phyloP scores from a whole-genome alignment of 2,329 filamentous ascomycete genomes.

The Trematosphaeria pertusa region DNA sequence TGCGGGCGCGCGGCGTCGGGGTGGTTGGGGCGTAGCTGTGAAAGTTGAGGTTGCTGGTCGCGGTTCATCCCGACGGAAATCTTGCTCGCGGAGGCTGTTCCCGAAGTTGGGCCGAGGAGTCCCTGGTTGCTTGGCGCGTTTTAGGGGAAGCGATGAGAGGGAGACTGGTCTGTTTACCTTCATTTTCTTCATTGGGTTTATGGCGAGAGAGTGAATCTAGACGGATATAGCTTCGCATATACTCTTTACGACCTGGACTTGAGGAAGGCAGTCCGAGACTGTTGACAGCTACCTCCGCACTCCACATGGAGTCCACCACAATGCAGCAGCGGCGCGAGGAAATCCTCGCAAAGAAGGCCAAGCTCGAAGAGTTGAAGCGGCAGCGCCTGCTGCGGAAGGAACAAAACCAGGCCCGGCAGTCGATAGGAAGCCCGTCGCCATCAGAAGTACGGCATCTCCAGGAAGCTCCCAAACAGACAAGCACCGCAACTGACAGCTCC shows the following conservation, averaged over 20 bases:
- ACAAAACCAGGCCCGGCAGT: constrained; percentile 70
- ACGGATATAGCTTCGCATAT: too few relatives aligned
- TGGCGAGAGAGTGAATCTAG: too few relatives aligned
- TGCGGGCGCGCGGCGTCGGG: constrained; percentile 21
- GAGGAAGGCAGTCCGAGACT: too few relatives aligned
- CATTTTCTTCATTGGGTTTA: too few relatives aligned
- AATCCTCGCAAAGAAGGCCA: constrained; percentile 94
- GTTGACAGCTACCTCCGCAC: constrained; percentile 10
- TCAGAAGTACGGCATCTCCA: constrained; percentile 67
- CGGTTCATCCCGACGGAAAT: constrained; percentile 28
- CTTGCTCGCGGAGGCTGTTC: constrained; percentile 17
- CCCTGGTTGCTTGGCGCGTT: constrained; percentile 38
- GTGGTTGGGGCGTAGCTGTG: constrained; percentile 27
- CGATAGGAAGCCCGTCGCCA: constrained; percentile 65
- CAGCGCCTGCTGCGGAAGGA: constrained; percentile 86
- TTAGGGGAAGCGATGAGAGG: constrained; percentile 17
- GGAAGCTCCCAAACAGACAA: background rate
- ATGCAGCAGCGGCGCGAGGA: constrained; percentile 89
- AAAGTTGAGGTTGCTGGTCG: constrained; percentile 36
- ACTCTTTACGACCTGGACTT: too few relatives aligned
- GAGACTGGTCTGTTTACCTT: background rate
- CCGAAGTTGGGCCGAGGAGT: constrained; percentile 22
- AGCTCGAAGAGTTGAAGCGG: constrained; percentile 93
- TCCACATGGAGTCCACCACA: constrained; percentile 55
- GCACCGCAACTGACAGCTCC: constrained; percentile 16